These are phyloP conservation scores for Calonectria henricotiae DNA, from an alignment of 2,329 filamentous ascomycete species.

Conservation along the genomic window DNA sequence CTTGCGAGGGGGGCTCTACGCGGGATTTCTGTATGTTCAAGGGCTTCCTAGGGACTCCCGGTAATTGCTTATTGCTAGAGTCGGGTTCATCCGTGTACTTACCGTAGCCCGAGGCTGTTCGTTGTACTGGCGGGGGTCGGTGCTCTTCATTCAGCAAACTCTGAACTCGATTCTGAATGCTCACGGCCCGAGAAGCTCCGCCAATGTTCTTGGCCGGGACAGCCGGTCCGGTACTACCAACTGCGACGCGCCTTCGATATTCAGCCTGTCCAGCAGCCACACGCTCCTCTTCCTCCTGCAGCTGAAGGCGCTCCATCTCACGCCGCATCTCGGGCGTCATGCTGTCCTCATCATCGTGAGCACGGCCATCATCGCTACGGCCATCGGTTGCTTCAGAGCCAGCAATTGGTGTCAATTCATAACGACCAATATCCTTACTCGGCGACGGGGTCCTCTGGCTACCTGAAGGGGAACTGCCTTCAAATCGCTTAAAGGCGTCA, in stretches of 20 bases:
- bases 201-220: constrained; percentile 71
- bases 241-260: constrained; percentile 83
- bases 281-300: constrained; percentile 90
- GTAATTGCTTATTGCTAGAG: constrained; percentile 59
- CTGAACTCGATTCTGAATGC: constrained; percentile 93
- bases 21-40: constrained; percentile 57
- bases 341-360: constrained; percentile 75
- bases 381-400: constrained; percentile 79
- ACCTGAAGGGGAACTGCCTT: constrained; percentile 67
- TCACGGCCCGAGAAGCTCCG: constrained; percentile 79
- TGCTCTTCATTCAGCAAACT: constrained; percentile 86
- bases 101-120: constrained; percentile 91
- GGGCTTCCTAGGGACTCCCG: constrained; percentile 70
- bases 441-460: constrained; percentile 66
- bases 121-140: constrained; percentile 71
- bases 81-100: constrained; percentile 79
- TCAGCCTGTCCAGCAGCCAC: constrained; percentile 92
- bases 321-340: constrained; percentile 90
- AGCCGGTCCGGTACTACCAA: constrained; percentile 59
- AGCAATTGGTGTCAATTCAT: constrained; percentile 78
- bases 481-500: constrained; percentile 94
- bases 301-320: constrained; percentile 86
- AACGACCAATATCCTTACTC: constrained; percentile 65
- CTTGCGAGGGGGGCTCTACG: constrained; percentile 50
- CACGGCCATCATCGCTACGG: constrained; percentile 76